Percentiles rank a stretch among this genome's conserved stretches.
These are phyloP conservation scores for Metarhizium guizhouense DNA, from an alignment of 2,329 filamentous ascomycete genomes.

Conservation along the genomic window DNA sequence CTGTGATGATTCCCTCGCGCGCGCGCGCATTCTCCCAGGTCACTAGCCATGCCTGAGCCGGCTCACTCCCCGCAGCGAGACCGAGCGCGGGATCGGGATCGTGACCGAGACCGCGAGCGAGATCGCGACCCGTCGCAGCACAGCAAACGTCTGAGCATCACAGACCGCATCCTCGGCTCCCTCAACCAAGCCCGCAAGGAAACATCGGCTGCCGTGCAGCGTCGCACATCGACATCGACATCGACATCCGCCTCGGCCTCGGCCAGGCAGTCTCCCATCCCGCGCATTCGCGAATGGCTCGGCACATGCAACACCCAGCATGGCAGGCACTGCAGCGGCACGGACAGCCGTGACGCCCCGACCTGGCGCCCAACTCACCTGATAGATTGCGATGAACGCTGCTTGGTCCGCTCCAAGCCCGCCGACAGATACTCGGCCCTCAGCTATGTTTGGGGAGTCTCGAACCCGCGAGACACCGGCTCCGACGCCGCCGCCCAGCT, in stretches of 20 bases:
- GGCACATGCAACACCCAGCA: constrained; percentile 34
- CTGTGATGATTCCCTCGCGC: constrained; percentile 1
- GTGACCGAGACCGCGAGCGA: constrained; percentile 13
- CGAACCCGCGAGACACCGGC: constrained; percentile 15
- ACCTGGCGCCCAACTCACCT: constrained; percentile 33
- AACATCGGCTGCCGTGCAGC: constrained; percentile 15
- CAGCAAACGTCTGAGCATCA: constrained; percentile 31
- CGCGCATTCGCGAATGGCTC: constrained; percentile 33
- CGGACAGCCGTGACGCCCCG: constrained; percentile 12
- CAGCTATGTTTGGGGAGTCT: constrained; percentile 34
- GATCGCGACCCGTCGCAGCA: constrained; percentile 16
- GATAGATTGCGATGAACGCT: constrained; percentile 29
- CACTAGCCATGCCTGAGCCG: constrained; percentile 5
- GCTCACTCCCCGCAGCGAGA: constrained; percentile 3
- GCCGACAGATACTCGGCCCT: constrained; percentile 34
- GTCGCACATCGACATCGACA: constrained; percentile 21
- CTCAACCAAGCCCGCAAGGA: constrained; percentile 24
- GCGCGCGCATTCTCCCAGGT: background rate
- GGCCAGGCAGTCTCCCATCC: constrained; percentile 24
- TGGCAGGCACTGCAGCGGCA: constrained; percentile 28
- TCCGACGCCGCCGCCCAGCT: constrained; percentile 22
- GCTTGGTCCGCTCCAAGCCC: constrained; percentile 28
- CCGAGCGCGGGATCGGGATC: constrained; percentile 4
- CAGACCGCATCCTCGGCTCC: constrained; percentile 27
- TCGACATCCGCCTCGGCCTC: constrained; percentile 18